These are phyloP conservation scores for Eucalyptus cloeziana DNA, from an alignment of 345 rosid genomes.

Conservation along the genomic window DNA sequence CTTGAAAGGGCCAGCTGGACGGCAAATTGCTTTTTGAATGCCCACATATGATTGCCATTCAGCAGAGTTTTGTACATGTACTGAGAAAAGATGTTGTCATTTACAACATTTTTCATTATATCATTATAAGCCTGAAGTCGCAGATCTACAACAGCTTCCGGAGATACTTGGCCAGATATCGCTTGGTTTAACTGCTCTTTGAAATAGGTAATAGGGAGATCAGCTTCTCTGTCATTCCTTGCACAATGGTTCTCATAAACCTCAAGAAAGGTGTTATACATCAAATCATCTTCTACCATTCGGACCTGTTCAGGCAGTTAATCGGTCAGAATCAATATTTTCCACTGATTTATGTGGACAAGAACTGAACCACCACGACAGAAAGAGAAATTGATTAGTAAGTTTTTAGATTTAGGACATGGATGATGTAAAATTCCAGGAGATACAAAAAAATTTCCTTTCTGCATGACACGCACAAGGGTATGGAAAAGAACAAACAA, in stretches of 20 bases:
- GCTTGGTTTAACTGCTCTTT: constrained; percentile 96
- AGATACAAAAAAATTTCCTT: not conserved
- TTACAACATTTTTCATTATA: constrained; percentile 62
- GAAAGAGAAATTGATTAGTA: not conserved
- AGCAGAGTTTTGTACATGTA: constrained; percentile 90
- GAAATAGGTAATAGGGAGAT: constrained; percentile 76
- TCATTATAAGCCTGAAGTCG: constrained; percentile 88
- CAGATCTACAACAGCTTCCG: constrained; percentile 86
- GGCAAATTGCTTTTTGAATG: constrained; percentile 95
- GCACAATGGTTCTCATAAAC: constrained; percentile 97
- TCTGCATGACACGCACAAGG: not conserved
- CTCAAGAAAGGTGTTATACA: constrained; percentile 96
- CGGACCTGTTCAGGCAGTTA: constrained; percentile 49
- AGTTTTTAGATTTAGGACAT: not conserved
- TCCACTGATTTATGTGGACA: not conserved
- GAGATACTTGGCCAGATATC: constrained; percentile 75
- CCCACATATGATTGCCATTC: constrained; percentile 93
- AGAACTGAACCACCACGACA: not conserved
- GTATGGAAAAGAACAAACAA: not conserved
- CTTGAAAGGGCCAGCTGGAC: constrained; percentile 94
- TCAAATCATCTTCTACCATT: constrained; percentile 97
- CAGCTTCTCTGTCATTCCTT: constrained; percentile 85
- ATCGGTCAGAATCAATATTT: not conserved
- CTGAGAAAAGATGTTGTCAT: constrained; percentile 82
- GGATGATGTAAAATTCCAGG: not conserved